Percentiles rank a stretch among this genome's conserved stretches.
phyloP scores from a whole-genome alignment of 192 early-diverging fungal species.

The Phycomyces nitens region DNA sequence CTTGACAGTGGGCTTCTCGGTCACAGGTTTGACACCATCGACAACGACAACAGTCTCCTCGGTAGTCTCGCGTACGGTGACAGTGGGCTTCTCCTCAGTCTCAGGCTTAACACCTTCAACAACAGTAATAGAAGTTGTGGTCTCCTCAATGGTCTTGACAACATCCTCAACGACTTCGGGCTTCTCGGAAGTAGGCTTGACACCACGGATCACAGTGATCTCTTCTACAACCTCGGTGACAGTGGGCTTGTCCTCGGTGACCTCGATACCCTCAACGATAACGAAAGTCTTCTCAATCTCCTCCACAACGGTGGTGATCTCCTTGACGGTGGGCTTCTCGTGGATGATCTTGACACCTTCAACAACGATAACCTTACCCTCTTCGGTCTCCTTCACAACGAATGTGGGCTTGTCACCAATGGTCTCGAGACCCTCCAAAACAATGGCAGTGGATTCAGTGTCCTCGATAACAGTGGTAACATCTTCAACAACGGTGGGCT shows the following conservation, averaged over 20 bases:
- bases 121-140: neutral
- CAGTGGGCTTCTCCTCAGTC: neutral
- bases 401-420: neutral
- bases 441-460: no score
- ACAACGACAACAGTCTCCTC: neutral
- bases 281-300: neutral
- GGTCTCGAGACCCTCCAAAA: no score
- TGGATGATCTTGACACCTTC: neutral
- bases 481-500: neutral
- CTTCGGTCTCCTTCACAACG: neutral
- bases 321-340: neutral
- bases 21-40: neutral
- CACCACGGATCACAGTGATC: neutral
- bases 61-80: neutral
- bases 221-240: neutral
- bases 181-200: neutral
- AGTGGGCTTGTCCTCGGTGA: neutral
- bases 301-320: neutral
- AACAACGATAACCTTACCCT: neutral
- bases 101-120: neutral
- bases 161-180: neutral
- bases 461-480: neutral
- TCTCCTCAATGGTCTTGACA: constrained; percentile 8
- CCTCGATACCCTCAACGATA: neutral
- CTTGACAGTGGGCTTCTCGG: neutral